Evolutionary conservation across 2,329 filamentous ascomycete species (phyloP), one percentile per base, ranked within the genome.

Genomic region (Phyllachora maydis): DNA sequence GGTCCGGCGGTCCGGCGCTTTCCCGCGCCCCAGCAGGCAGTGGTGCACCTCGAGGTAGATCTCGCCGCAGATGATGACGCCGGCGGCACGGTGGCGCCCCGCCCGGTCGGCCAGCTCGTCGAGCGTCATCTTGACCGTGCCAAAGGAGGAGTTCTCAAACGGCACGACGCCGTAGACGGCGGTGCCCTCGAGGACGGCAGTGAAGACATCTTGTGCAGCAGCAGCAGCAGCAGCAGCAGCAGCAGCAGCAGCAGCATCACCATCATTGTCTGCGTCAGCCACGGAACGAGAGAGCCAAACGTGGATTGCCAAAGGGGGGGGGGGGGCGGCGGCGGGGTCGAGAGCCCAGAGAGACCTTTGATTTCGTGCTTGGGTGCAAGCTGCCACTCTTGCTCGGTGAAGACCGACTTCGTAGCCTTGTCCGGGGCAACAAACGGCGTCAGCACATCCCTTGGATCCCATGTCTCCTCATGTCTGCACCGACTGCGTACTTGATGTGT

Each of bases 111-210:
- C 79, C 29, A 98, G 67, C 33, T 85, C 66, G 47, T 93, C 83
- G 13, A 95, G 63, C 0, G 83, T 92, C 45, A 81, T 77, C 26
- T 88, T 69, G 23, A 98, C 88, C 26, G 75, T 73, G 39, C 88
- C 88, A 47, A 95, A 92, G 42, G 79, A 85, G 19, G 78, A 90
- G 54, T 98, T 98, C 44, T 95, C 85, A 47, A 92, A 83, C 5
- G 88, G 88, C 2, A 93, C 76, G 16, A 95, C 76, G 34, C 83
- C 88, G 27, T 71, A 71, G 24, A 61, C 49, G 1, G 65, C 66
- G 21, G 52, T 42, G 28, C 65, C 60, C 18, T 58, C 55, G 39
- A 90, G 79, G 5, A 92, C 75, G 10, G 69, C 60, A 23, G 70
- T 57, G 45, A 93, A 92, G 36, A 91, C 69, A 41, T 88, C 79